Evolutionary conservation across 176 grass and related monocot genomes (phyloP).

Genomic region (Phyllostachys edulis): DNA sequence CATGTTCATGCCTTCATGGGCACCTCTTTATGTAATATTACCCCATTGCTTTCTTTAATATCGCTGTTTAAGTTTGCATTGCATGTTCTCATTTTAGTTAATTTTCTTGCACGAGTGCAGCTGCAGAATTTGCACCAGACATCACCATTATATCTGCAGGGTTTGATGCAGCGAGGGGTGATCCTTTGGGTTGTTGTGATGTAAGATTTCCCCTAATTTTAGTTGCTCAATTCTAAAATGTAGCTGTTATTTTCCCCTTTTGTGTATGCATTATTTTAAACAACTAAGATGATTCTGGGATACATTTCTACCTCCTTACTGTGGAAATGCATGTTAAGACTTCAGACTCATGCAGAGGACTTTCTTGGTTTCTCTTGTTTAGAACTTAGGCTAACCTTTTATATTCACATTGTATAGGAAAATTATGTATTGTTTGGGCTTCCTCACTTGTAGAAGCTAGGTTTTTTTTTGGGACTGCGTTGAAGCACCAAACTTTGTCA

Average conservation of each 20-base stretch:
- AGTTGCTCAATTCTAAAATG: conserved; percentile 26
- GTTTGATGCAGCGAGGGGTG: conserved; percentile 96
- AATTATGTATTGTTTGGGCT: background rate
- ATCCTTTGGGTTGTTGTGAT: conserved; percentile 93
- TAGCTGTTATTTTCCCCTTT: background rate
- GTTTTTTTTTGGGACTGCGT: background rate
- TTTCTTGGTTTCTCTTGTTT: background rate
- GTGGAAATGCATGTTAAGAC: background rate
- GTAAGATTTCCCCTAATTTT: conserved; percentile 50
- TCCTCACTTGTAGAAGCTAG: conserved; percentile 21
- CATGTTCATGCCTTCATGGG: background rate
- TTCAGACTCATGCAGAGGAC: background rate
- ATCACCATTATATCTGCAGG: conserved; percentile 96
- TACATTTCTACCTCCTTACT: background rate
- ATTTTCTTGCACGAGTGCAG: conserved; percentile 53
- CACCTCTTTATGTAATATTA: conserved; percentile 23
- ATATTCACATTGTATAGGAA: conserved; percentile 9
- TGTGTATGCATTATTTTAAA: background rate
- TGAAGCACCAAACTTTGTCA: conserved; percentile 4
- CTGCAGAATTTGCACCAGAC: conserved; percentile 78
- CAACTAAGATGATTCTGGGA: conserved; percentile 2
- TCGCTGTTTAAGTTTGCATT: background rate
- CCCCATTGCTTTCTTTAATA: background rate
- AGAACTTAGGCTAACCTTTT: conserved; percentile 20
- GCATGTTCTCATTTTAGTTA: conserved; percentile 19